A percentile compares a stretch with the other conserved stretches of the same genome.
phyloP scores from a whole-genome alignment of 768 basidiomycete genomes.

The Leccinum barrowsii region DNA sequence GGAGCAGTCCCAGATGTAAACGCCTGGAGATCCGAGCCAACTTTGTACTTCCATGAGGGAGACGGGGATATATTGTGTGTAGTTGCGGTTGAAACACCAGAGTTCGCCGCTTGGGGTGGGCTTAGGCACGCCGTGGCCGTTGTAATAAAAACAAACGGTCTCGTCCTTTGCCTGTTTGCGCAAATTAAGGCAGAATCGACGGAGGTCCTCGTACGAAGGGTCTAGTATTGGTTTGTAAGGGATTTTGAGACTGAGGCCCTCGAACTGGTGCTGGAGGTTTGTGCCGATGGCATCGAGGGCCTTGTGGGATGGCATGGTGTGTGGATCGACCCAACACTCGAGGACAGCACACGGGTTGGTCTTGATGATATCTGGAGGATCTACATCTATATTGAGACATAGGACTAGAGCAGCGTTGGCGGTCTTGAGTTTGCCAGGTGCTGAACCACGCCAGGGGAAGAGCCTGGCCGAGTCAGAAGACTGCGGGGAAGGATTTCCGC shows the following conservation, averaged over 20 bases:
- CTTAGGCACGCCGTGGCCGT: conserved; percentile 97
- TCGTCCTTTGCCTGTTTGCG: conserved; percentile 92
- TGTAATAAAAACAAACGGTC: conserved; percentile 94
- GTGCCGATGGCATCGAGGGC: conserved; percentile 92
- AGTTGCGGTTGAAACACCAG: conserved; percentile 97
- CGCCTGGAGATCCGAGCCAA: conserved; percentile 92
- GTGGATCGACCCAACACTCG: conserved; percentile 98
- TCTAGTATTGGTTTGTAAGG: conserved; percentile 93
- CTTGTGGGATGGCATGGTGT: conserved; percentile 86
- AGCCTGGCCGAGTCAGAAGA: conserved; percentile 64
- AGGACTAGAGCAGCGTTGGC: conserved; percentile 84
- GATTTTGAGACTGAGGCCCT: conserved; percentile 91
- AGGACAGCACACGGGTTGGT: conserved; percentile 92
- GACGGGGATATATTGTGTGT: conserved; percentile 98
- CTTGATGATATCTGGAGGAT: conserved; percentile 97
- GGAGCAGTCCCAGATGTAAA: conserved; percentile 99
- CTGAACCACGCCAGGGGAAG: conserved; percentile 74
- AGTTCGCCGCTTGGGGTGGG: conserved; percentile 94
- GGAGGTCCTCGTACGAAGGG: conserved; percentile 91
- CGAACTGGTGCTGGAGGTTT: conserved; percentile 93
- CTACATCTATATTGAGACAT: conserved; percentile 95
- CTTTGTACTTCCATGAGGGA: conserved; percentile 89
- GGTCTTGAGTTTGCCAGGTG: conserved; percentile 86
- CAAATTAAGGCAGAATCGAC: conserved; percentile 77
- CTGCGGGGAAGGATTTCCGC: conserved; percentile 77